phyloP scores from a whole-genome alignment of 257 asterid genomes.

The Solanum raphanifolium region DNA sequence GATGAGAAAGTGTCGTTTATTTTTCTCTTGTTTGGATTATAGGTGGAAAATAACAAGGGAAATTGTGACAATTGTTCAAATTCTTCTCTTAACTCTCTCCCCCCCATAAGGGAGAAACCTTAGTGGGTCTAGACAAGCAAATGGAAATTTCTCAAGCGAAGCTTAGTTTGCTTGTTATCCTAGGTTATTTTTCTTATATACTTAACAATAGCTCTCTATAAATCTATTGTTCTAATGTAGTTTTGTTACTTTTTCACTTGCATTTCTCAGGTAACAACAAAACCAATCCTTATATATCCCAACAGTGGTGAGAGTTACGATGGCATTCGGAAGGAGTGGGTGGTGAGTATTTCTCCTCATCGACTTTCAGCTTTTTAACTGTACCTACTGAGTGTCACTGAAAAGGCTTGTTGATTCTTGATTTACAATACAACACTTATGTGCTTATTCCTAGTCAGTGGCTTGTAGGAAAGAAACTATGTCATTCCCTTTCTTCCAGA shows the following conservation, averaged over 20 bases:
- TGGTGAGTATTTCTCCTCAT: conserved; percentile 38
- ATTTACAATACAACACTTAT: background rate
- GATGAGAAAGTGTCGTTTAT: background rate
- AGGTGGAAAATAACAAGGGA: background rate
- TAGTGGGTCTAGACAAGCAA: background rate
- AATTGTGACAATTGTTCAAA: background rate
- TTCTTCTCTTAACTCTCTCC: background rate
- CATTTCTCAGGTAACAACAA: conserved; percentile 44
- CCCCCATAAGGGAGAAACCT: background rate
- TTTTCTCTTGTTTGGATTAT: background rate
- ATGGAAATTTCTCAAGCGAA: background rate
- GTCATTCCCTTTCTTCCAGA: background rate
- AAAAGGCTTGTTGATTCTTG: background rate
- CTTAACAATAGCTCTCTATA: background rate
- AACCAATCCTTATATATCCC: conserved; percentile 78
- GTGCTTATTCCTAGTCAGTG: background rate
- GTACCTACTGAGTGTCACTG: background rate
- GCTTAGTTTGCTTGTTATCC: background rate
- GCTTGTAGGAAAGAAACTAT: background rate
- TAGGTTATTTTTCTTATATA: background rate
- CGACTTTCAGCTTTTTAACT: background rate
- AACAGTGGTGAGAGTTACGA: conserved; percentile 88
- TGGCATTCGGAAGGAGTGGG: conserved; percentile 61
- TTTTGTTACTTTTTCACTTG: conserved; percentile 4
- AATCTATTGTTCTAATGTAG: background rate